phyloP scores from a whole-genome alignment of 208 protist species.

The Acanthamoeba rhysodes region DNA sequence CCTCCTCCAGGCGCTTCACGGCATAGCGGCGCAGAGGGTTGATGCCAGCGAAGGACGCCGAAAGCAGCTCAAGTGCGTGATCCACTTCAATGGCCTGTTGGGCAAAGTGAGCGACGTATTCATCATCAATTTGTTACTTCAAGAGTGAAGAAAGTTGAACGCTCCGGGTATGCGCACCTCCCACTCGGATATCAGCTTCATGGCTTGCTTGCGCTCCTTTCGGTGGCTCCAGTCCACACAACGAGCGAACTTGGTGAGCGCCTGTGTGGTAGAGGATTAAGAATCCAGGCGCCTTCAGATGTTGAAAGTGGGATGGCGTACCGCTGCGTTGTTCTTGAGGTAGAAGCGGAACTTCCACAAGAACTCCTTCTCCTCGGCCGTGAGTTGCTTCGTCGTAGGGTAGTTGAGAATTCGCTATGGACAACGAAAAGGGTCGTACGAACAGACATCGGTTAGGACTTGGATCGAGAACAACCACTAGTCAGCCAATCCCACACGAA shows the following conservation, averaged over 20 bases:
- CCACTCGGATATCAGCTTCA: conserved; percentile 89
- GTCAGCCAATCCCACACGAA: neutral
- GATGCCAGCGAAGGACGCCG: conserved; percentile 73
- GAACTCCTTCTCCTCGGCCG: conserved; percentile 93
- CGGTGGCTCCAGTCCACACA: conserved; percentile 94
- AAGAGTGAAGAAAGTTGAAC: neutral
- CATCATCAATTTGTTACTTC: too few relatives aligned
- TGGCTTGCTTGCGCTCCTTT: conserved; percentile 90
- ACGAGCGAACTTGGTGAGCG: conserved; percentile 94
- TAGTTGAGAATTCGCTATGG: conserved; percentile 90
- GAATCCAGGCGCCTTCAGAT: too few relatives aligned
- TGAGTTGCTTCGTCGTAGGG: conserved; percentile 87
- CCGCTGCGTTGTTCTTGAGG: conserved; percentile 84
- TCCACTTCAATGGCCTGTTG: conserved; percentile 78
- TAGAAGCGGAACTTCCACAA: conserved; percentile 96
- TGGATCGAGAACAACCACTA: neutral
- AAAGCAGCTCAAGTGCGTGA: conserved; percentile 84
- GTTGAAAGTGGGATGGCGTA: neutral
- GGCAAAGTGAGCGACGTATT: neutral
- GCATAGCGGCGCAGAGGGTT: conserved; percentile 84
- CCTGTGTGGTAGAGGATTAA: conserved; percentile 58
- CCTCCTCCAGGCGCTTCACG: conserved; percentile 76
- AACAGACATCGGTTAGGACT: conserved; percentile 70
- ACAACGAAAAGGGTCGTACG: conserved; percentile 80
- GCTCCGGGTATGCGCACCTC: neutral